Evolutionary conservation across 495 filamentous ascomycete genomes (phyloP).

Genomic region (Penicillium subrubescens): DNA sequence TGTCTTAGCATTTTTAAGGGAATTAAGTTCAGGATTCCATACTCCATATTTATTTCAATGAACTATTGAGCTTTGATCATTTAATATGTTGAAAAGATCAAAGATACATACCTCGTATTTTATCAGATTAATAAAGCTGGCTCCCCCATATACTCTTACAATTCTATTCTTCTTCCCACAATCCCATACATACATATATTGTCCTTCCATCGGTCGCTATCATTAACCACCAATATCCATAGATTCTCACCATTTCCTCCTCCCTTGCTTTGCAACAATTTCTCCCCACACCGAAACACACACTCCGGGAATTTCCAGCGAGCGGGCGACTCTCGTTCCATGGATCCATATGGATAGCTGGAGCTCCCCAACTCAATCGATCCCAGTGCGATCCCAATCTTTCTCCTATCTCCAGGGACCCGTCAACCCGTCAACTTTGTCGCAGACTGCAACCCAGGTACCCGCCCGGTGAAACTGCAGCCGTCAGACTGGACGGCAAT

Average conservation of each 20-base stretch:
- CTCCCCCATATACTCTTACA: background rate
- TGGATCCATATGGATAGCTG: slow-evolving; percentile 7
- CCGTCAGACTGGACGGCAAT: background rate
- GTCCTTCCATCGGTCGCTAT: background rate
- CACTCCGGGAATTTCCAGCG: slow-evolving; percentile 4
- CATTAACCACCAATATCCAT: background rate
- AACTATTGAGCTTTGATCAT: background rate
- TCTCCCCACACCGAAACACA: background rate
- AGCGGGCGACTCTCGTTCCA: slow-evolving; percentile 12
- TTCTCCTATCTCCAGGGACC: background rate
- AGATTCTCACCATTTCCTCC: background rate
- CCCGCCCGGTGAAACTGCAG: slow-evolving; percentile 17
- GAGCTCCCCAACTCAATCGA: background rate
- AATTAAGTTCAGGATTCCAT: background rate
- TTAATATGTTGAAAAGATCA: background rate
- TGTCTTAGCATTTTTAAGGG: background rate
- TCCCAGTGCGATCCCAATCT: background rate
- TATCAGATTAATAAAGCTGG: background rate
- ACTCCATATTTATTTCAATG: background rate
- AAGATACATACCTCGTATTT: background rate
- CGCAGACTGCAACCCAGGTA: slow-evolving; percentile 17
- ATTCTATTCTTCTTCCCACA: background rate
- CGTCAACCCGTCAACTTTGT: background rate
- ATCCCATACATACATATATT: background rate
- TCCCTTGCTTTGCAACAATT: background rate